Evolutionary conservation across 805 yeast species (phyloP), one percentile per base, ranked within the genome.

Genomic region (Metschnikowia santaceciliae): DNA sequence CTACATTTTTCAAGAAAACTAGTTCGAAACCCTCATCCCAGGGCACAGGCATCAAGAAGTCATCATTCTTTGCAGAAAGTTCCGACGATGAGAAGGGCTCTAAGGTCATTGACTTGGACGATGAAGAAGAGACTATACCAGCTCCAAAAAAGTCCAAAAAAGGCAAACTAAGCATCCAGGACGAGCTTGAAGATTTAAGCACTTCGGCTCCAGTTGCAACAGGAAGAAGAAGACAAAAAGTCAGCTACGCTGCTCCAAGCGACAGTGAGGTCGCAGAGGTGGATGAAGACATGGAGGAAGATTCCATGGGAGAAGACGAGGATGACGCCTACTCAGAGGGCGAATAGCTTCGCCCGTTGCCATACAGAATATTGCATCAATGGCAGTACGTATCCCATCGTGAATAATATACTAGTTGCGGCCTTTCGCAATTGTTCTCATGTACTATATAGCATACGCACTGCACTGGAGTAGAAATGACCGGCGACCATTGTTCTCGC

Each of bases 181-280:
- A 58, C 1, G 61, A 58, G 40, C 52, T 56, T 19, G 58, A 58
- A 6, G 60, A 58, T 36, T 48, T 56, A 33, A 35, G 34, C 3
- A 34, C 43, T 20, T 44, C 34, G 22, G 52, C 51, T 7, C 48
- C 48, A n/a, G 30, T 39, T 11, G 47, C 53, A 2, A 46, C 54
- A 4, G 54, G 52, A n/a, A 51, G 61, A 40, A 46, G 53, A 8
- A 47, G 47, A 39, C 50, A 51, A 20, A 49, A 43, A 22, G 57
- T 56, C 19, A 51, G 48, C 45, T 58, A 58, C 51, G 38, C 49
- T 15, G 58, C 56, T 14, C 56, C 50, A 19, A 54, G 51, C 33
- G 54, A 37, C 22, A 38, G 46, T 35, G 55, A 52, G 6, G 56
- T 47, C 11, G 52, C 49, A 5, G 37, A 42, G 19, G 15, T 11